phyloP scores from a whole-genome alignment of 305 asterid species.

The Plantago coronopus region DNA sequence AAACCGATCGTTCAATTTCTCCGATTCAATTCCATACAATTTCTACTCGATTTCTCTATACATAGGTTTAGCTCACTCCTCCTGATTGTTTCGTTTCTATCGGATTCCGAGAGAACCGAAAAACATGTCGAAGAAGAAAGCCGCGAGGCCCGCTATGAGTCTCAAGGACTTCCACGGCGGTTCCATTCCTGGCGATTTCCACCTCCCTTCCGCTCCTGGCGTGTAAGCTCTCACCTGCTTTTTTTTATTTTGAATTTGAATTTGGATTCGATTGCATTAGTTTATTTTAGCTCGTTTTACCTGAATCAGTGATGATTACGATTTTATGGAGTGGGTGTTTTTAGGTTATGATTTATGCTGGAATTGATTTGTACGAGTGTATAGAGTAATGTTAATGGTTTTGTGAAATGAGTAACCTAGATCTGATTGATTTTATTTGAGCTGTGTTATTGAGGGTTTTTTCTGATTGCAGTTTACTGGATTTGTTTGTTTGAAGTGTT shows the following conservation, averaged over 20 bases:
- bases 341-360: too few relatives aligned
- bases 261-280: background rate
- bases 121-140: conserved; percentile 80
- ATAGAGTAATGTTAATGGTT: background rate
- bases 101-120: conserved; percentile 11
- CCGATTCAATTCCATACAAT: background rate
- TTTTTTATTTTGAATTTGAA: background rate
- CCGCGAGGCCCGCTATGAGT: conserved; percentile 91
- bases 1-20: background rate
- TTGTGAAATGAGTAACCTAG: background rate
- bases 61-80: conserved; percentile 11
- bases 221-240: conserved; percentile 44
- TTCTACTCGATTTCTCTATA: background rate
- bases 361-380: too few relatives aligned
- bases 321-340: too few relatives aligned
- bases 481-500: background rate
- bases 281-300: background rate
- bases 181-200: conserved; percentile 93
- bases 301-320: conserved; percentile 3
- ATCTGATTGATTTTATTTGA: background rate
- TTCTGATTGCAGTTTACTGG: too few relatives aligned
- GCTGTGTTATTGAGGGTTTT: background rate
- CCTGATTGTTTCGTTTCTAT: conserved; percentile 14
- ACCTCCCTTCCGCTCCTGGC: conserved; percentile 97
- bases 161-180: conserved; percentile 95